Evolutionary conservation across 352 stramenopile species (phyloP), one percentile per base, ranked within the genome.

Genomic region (Pythium apleroticum): DNA sequence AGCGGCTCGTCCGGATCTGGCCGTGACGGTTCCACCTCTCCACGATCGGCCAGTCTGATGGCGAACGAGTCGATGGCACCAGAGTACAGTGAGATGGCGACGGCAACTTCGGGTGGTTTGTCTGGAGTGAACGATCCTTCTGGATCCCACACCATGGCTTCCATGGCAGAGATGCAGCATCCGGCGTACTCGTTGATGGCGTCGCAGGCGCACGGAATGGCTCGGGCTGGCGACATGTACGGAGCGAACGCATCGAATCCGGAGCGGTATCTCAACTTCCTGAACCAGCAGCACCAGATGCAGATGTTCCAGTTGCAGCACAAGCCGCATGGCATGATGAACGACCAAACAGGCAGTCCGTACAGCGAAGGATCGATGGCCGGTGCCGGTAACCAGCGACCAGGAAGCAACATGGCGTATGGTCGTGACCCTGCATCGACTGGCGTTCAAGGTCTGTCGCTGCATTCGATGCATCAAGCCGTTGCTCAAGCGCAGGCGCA

Each of bases 291-390:
- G 55, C 87, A 95, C 52, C 87, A 95, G 67, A 65, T 95, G 24
- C 87, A 95, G 58, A 85, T 95, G 66, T 87, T 93, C 70, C 85
- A 95, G 57, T 65, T 94, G 61, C 85, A 93, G 35, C 84, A 95
- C 52, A 74, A 60, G 66, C 82, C n/a, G 69, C 76, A 19, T 71
- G 78, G 52, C 3, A 72, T 87, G 66, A 37, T 59, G 45, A 60
- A 50, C n/a, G 66, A 63, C n/a, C 72, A 65, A 64, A 56, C 46
- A 7, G 72, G 65, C 39, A 86, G 71, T 63, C 69, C 77, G 28
- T 93, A 89, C 43, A 73, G 77, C 15, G 78, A 90, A 25, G 68
- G 55, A 3, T 72, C 79, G 61, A 69, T 90, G 64, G 81, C 81
- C 52, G 64, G 14, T 8, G 37, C 22, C 14, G 17, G 37, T 4